These are phyloP conservation scores for Bathelium albidoporum DNA, from an alignment of 495 filamentous ascomycete species.

Conservation along the genomic window DNA sequence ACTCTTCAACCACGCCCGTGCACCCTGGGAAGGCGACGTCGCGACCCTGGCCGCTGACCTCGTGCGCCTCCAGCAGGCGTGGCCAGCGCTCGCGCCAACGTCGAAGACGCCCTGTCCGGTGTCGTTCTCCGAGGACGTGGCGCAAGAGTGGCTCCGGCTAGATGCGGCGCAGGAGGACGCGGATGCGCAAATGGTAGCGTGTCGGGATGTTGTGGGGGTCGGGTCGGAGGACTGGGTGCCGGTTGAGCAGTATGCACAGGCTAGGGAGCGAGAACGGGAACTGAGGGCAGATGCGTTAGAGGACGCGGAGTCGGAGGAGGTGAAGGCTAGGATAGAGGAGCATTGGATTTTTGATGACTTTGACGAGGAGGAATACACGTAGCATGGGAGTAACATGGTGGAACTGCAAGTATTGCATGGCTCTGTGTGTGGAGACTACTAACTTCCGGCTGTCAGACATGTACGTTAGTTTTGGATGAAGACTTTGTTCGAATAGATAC, in stretches of 20 bases:
- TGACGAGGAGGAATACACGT: slow-evolving; percentile 21
- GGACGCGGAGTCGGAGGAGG: slow-evolving; percentile 19
- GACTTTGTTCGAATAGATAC: too few relatives aligned
- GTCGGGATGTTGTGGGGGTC: slow-evolving; percentile 17
- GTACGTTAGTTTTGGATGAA: too few relatives aligned
- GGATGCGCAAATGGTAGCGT: slow-evolving; percentile 19
- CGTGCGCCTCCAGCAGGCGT: slow-evolving; percentile 17
- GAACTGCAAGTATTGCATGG: too few relatives aligned
- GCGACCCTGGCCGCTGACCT: slow-evolving; percentile 22
- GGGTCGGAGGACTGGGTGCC: slow-evolving; percentile 24
- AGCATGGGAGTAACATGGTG: too few relatives aligned
- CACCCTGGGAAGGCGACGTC: slow-evolving; percentile 28
- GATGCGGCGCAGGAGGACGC: slow-evolving; percentile 16
- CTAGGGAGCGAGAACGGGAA: slow-evolving; percentile 15
- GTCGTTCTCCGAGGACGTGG: slow-evolving; percentile 16
- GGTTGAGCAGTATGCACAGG: slow-evolving; percentile 14
- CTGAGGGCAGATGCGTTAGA: slow-evolving; percentile 20
- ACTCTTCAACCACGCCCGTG: slow-evolving; percentile 21
- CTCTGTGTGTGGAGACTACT: too few relatives aligned
- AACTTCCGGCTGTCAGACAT: too few relatives aligned
- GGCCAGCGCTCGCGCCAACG: slow-evolving; percentile 7
- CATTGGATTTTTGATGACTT: slow-evolving; percentile 28
- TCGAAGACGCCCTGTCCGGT: slow-evolving; percentile 16
- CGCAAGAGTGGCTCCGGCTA: slow-evolving; percentile 19
- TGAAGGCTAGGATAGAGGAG: slow-evolving; percentile 19